Percentiles rank a stretch among this genome's conserved stretches.
These are phyloP conservation scores for Moelleriella libera DNA, from an alignment of 2,329 filamentous ascomycete genomes.

Conservation along the genomic window DNA sequence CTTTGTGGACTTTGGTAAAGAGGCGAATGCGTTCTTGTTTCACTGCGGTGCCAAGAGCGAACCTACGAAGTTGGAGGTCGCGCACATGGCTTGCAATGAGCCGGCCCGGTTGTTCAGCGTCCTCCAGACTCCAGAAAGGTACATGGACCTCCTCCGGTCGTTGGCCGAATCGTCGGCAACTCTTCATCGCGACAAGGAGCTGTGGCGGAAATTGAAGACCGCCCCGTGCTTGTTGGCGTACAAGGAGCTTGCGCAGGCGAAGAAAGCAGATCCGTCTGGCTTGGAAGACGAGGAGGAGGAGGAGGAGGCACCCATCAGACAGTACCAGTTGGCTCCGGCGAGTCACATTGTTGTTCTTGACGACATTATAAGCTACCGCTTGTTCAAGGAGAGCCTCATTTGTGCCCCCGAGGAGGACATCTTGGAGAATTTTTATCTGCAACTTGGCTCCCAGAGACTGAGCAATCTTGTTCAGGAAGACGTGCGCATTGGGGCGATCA, in stretches of 20 bases:
- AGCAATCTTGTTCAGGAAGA: conserved; percentile 69
- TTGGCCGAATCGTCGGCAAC: conserved; percentile 58
- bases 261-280: conserved; percentile 31
- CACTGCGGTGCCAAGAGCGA: conserved; percentile 85
- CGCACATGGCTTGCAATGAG: conserved; percentile 67
- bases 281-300: conserved; percentile 36
- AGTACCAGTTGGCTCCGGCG: conserved; percentile 65
- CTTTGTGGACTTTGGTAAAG: conserved; percentile 83
- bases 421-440: conserved; percentile 72
- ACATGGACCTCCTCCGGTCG: conserved; percentile 67
- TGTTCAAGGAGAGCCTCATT: conserved; percentile 75
- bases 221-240: conserved; percentile 74
- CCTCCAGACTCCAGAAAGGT: conserved; percentile 72
- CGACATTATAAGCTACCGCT: conserved; percentile 75
- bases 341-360: conserved; percentile 65
- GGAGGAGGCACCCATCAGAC: conserved; percentile 52
- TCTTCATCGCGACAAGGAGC: conserved; percentile 63
- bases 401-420: conserved; percentile 82
- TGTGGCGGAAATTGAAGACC: conserved; percentile 63
- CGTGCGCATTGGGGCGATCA: conserved; percentile 52
- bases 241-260: conserved; percentile 46
- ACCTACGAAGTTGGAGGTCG: conserved; percentile 76
- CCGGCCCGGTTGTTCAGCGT: conserved; percentile 69
- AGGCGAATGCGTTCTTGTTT: conserved; percentile 79
- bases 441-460: conserved; percentile 64